Evolutionary conservation across 176 grass and related monocot species (phyloP), one percentile per base, ranked within the genome.

Genomic region (Panicum miliaceum): DNA sequence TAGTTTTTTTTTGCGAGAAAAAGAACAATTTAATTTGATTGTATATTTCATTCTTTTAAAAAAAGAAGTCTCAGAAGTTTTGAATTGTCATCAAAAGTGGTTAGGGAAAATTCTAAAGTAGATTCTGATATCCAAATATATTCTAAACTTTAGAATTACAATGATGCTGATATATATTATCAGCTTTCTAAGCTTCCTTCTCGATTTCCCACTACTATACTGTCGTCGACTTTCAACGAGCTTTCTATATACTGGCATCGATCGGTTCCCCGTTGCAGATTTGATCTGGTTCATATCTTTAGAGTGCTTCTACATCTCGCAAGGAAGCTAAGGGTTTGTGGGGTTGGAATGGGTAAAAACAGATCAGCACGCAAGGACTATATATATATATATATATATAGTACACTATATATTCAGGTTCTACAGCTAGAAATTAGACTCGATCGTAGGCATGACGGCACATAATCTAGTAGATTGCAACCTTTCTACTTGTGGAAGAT

Each of bases 241-340:
- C 37, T 64, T 32, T 1, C 2, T 64, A 38, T 20, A 29, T 15
- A 25, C 12, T 5, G 53, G 12, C 15, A 43, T 61, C 9, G n/a
- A 43, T 61, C 9, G n/a, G 7, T 59, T 42, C 13, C 20, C 38
- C 27, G 14, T 43, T 27, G 3, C 26, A 43, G 36, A 77, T 61
- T 75, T 75, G 36, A 18, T 77, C 64, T 78, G 76, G 41, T 64
- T 35, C 41, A 8, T 48, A 22, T 79, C 76, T 79, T 46, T 63
- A 8, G 22, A 32, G 26, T 18, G 12, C 15, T 10, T 64, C 2
- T 47, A 34, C 47, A 78, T 78, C 58, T 64, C 5, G 3, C 40
- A 19, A 10, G 3, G 18, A 29, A 63, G n/a, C n/a, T n/a, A n/a
- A n/a, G 15, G 54, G 27, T 32, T 32, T 63, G 8, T 43, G 36